A percentile compares a stretch with the other conserved stretches of the same genome.
phyloP scores from a whole-genome alignment of 768 basidiomycete species.

The Leccinum barrowsii region DNA sequence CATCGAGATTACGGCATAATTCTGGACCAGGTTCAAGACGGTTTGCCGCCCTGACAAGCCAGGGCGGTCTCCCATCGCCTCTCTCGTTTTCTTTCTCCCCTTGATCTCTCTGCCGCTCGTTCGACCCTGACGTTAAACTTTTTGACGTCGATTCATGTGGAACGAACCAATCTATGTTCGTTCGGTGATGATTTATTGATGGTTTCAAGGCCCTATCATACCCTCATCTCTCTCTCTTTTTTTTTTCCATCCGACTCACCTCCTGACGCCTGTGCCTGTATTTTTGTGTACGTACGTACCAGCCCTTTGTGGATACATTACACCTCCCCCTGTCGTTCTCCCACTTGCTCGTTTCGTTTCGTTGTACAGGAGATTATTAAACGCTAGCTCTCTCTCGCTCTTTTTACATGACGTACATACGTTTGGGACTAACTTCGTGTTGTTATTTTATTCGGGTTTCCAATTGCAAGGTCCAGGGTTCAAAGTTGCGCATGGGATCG shows the following conservation, averaged over 20 bases:
- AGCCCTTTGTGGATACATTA: background rate
- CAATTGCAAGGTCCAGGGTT: no score
- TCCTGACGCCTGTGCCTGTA: background rate
- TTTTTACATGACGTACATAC: no score
- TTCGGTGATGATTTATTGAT: background rate
- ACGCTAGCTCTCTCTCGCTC: background rate
- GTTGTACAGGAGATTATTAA: background rate
- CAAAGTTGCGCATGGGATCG: no score
- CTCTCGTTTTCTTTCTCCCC: background rate
- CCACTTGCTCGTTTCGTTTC: no score
- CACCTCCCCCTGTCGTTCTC: background rate
- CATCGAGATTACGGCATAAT: constrained; percentile 29
- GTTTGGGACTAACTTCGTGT: no score
- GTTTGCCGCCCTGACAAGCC: background rate
- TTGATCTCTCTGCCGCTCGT: background rate
- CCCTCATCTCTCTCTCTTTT: background rate
- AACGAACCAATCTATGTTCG: background rate
- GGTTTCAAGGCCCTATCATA: background rate
- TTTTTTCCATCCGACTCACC: background rate
- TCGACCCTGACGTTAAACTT: background rate
- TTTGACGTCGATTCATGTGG: background rate
- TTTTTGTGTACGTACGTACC: background rate
- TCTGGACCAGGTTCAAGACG: background rate
- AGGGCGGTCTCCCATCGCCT: background rate
- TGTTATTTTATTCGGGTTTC: no score